A percentile compares a stretch with the other conserved stretches of the same genome.
Evolutionary conservation across 495 filamentous ascomycete species (phyloP).

Genomic region (Neurospora sp.): DNA sequence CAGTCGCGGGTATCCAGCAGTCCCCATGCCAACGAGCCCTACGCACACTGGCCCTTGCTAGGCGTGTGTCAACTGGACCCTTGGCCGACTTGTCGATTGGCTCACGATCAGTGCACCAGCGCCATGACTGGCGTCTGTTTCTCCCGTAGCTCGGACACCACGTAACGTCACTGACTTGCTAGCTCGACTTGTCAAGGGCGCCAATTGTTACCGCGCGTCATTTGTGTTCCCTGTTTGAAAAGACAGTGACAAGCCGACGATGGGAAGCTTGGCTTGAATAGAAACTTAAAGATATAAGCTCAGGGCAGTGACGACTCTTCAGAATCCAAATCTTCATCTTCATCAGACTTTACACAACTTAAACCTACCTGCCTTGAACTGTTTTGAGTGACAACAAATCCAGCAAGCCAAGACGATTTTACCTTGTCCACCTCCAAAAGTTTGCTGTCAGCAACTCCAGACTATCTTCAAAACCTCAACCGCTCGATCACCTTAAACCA

Average conservation of each 20-base stretch:
- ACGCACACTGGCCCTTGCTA: neutral
- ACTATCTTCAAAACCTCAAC: neutral
- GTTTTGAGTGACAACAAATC: neutral
- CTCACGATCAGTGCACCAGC: neutral
- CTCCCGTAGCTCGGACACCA: neutral
- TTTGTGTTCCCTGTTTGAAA: neutral
- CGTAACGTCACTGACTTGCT: neutral
- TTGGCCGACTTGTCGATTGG: neutral
- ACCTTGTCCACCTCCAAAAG: no score
- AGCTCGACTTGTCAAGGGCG: neutral
- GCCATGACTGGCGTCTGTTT: neutral
- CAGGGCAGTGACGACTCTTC: neutral
- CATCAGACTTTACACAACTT: neutral
- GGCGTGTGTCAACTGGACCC: neutral
- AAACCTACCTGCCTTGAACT: neutral
- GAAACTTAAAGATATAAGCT: neutral
- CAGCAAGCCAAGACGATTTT: no score
- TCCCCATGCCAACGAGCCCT: neutral
- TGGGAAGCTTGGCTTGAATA: neutral
- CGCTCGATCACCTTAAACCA: neutral
- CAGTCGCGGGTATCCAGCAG: neutral
- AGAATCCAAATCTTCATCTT: neutral
- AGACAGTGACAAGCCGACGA: neutral
- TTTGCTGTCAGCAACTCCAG: no score
- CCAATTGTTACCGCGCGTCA: neutral